These are phyloP conservation scores for Populus ilicifolia DNA, from an alignment of 345 rosid genomes.

Conservation along the genomic window DNA sequence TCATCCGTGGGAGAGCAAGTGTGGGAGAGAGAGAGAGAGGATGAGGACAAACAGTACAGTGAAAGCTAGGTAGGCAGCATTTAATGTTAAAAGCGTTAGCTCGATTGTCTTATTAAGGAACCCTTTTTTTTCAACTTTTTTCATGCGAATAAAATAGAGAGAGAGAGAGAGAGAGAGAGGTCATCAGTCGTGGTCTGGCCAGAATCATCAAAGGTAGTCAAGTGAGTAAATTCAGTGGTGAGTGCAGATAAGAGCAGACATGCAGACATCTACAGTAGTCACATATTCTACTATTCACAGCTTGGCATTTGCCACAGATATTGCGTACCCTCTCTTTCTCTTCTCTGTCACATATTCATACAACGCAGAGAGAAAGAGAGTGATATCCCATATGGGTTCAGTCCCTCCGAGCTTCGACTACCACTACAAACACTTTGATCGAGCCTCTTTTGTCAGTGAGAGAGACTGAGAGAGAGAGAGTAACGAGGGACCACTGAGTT, in stretches of 20 bases:
- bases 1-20: neutral
- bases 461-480: neutral
- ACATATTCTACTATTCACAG: conserved; percentile 39
- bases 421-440: conserved; percentile 42
- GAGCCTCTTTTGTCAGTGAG: conserved; percentile 27
- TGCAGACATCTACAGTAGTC: conserved; percentile 35
- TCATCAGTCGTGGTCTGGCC: neutral
- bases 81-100: conserved; percentile 20
- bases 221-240: conserved; percentile 31
- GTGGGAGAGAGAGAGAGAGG: conserved; percentile 6
- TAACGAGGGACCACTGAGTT: conserved; percentile 30
- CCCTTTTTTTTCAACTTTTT: neutral
- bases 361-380: neutral
- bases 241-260: conserved; percentile 33
- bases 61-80: conserved; percentile 20
- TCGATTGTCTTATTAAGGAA: conserved; percentile 14
- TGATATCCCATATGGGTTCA: conserved; percentile 2
- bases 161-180: conserved; percentile 4
- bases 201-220: conserved; percentile 11
- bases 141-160: neutral
- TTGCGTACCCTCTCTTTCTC: conserved; percentile 5
- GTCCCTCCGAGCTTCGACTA: conserved; percentile 35
- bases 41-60: conserved; percentile 27
- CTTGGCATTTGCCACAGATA: conserved; percentile 21
- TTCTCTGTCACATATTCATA: neutral